phyloP scores from a whole-genome alignment of 177 flowering plant species.

The Vitis hybrid region DNA sequence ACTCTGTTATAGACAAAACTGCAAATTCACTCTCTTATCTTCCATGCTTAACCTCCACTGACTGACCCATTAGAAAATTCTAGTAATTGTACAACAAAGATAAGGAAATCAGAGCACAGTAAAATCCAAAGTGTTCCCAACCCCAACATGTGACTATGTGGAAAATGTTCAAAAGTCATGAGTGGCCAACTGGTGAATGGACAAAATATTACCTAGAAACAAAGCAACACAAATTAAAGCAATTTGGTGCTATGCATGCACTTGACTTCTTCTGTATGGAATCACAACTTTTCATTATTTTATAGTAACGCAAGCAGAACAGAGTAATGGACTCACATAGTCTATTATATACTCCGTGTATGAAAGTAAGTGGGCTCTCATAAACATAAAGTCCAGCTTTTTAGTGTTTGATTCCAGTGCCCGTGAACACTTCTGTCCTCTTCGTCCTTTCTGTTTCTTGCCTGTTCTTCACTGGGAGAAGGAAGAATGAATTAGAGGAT shows the following conservation, averaged over 20 bases:
- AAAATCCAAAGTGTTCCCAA: no score
- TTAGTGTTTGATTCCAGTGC: not conserved
- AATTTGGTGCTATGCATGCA: not conserved
- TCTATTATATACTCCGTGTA: no score
- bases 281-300: not conserved
- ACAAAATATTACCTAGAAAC: not conserved
- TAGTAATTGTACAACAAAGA: no score
- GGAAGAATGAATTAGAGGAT: no score
- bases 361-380: not conserved
- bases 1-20: no score
- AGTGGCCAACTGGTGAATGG: no score
- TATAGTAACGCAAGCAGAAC: not conserved
- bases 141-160: not conserved
- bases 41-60: no score
- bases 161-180: not conserved
- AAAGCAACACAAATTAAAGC: not conserved
- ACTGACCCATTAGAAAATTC: no score
- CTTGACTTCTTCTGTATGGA: not conserved
- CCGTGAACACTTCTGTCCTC: conserved; percentile 12
- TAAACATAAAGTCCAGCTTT: not conserved
- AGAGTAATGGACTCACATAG: no score
- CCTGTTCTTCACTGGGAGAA: not conserved
- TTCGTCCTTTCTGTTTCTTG: not conserved
- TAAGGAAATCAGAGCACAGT: no score
- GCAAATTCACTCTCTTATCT: no score